Evolutionary conservation across 345 rosid genomes (phyloP).

Genomic region (Euphorbia tirucalli): DNA sequence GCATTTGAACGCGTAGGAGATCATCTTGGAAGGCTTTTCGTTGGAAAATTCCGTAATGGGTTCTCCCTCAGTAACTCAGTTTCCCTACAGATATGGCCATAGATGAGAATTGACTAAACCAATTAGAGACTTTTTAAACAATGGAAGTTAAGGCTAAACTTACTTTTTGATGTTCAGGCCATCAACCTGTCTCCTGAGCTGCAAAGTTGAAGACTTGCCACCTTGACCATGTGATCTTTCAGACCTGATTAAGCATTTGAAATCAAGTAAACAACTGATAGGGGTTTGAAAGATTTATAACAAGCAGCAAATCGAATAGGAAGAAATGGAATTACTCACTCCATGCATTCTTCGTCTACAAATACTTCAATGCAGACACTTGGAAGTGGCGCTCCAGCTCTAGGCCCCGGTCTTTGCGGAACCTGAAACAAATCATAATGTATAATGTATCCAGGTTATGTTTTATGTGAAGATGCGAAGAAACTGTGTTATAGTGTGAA

Average conservation of each 20-base stretch:
- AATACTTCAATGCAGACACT: constrained; percentile 67
- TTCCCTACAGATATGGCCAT: constrained; percentile 39
- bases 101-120: no score
- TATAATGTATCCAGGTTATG: constrained; percentile 12
- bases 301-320: neutral
- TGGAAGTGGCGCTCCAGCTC: constrained; percentile 39
- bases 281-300: neutral
- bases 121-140: no score
- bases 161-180: constrained; percentile 47
- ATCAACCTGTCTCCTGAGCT: constrained; percentile 39
- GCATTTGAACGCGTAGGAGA: neutral
- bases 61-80: constrained; percentile 73
- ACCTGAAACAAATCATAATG: constrained; percentile 43
- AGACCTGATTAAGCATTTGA: constrained; percentile 22
- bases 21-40: constrained; percentile 69
- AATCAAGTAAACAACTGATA: neutral
- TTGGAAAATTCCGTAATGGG: constrained; percentile 80
- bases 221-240: constrained; percentile 9
- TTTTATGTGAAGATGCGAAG: neutral
- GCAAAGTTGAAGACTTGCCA: constrained; percentile 36
- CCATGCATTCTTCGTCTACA: constrained; percentile 64
- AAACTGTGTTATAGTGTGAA: neutral
- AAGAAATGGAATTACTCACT: constrained; percentile 49
- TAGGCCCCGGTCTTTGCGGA: constrained; percentile 52
- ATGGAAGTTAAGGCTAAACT: no score